Percentiles rank a stretch among this genome's conserved stretches.
Evolutionary conservation across 768 basidiomycete species (phyloP).

Genomic region (Podaxis sp.): DNA sequence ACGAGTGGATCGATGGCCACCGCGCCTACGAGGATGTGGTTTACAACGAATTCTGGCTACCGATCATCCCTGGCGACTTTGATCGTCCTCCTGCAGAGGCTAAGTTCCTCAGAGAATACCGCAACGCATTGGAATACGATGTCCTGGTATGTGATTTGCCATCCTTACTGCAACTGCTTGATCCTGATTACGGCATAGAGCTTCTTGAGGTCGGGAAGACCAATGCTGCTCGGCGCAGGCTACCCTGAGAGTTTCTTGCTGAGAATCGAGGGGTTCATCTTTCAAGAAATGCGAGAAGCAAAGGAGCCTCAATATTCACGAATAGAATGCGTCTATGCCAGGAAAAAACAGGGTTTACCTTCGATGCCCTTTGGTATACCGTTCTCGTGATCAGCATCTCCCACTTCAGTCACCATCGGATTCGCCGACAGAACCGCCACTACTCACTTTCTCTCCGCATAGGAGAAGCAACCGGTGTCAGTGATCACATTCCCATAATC

Average conservation of each 20-base stretch:
- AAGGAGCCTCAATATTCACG: constrained; percentile 49
- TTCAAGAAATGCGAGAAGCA: constrained; percentile 51
- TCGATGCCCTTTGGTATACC: background rate
- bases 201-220: constrained; percentile 66
- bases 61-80: constrained; percentile 53
- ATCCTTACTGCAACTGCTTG: background rate
- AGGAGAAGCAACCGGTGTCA: background rate
- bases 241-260: constrained; percentile 53
- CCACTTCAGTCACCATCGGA: background rate
- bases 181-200: constrained; percentile 35
- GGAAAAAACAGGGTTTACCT: constrained; percentile 32
- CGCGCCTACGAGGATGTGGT: constrained; percentile 59
- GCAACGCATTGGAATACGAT: constrained; percentile 39
- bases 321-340: constrained; percentile 62
- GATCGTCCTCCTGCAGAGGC: constrained; percentile 35
- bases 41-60: constrained; percentile 62
- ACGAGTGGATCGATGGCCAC: constrained; percentile 52
- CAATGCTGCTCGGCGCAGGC: constrained; percentile 65
- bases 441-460: background rate
- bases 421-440: background rate
- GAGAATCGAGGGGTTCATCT: constrained; percentile 50
- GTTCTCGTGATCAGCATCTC: background rate
- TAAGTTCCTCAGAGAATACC: constrained; percentile 46
- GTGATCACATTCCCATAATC: background rate
- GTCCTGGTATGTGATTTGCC: constrained; percentile 40